phyloP scores from a whole-genome alignment of 225 moss, liverwort and hornwort genomes.

The Anthoceros angustus region DNA sequence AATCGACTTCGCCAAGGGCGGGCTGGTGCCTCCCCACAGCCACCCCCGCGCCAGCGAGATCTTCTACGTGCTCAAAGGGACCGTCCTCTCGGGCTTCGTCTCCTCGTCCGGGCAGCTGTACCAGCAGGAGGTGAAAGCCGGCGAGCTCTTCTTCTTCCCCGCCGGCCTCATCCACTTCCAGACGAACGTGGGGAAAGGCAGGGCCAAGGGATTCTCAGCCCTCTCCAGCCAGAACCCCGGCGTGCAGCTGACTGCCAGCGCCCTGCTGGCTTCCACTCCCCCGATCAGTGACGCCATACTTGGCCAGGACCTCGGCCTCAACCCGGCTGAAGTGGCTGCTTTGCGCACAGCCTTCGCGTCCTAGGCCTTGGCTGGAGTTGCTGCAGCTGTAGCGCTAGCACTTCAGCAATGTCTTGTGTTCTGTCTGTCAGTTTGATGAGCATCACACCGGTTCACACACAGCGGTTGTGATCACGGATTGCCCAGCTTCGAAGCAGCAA shows the following conservation, averaged over 20 bases:
- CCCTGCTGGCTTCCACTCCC: neutral
- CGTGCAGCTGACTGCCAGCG: neutral
- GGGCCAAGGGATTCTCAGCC: neutral
- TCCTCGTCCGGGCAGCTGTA: neutral
- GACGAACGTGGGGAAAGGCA: neutral
- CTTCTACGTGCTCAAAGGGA: conserved; percentile 1
- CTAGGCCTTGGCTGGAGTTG: no score
- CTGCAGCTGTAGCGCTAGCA: no score
- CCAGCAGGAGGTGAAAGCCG: neutral
- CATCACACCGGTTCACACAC: no score
- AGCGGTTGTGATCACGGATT: no score
- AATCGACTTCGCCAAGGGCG: neutral
- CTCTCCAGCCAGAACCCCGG: conserved; percentile 1
- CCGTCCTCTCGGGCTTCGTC: neutral
- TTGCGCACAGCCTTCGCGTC: neutral
- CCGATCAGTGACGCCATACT: neutral
- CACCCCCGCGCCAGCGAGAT: neutral
- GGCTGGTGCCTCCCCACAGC: neutral
- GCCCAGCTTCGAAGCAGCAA: no score
- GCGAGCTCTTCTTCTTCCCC: neutral
- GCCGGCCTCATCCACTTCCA: neutral
- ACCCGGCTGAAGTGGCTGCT: neutral
- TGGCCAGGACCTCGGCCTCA: neutral
- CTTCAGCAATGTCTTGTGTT: no score
- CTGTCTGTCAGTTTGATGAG: no score